phyloP scores from a whole-genome alignment of 257 asterid species.

The Verbascum thapsus region DNA sequence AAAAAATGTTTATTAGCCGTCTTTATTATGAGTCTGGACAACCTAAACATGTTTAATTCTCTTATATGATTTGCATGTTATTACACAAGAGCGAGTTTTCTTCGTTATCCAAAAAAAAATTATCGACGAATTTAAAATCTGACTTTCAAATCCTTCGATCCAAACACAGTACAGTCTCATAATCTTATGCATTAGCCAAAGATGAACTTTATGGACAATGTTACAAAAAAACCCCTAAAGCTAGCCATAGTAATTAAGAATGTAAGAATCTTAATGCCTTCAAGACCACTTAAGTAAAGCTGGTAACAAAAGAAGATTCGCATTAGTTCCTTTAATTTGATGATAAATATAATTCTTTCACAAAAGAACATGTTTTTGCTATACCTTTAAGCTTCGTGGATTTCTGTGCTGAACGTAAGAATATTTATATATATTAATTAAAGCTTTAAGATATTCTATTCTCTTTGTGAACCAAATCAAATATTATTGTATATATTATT shows the following conservation, averaged over 20 bases:
- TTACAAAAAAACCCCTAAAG: too few species aligned
- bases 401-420: slow-evolving; percentile 56
- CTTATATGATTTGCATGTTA: too few species aligned
- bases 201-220: slow-evolving; percentile 2
- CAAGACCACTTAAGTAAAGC: slow-evolving; percentile 85
- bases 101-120: too few species aligned
- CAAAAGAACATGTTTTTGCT: slow-evolving; percentile 44
- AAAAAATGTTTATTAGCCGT: too few species aligned
- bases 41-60: too few species aligned
- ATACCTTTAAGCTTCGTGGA: slow-evolving; percentile 53
- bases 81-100: too few species aligned
- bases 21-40: too few species aligned
- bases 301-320: slow-evolving; percentile 88
- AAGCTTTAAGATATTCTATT: slow-evolving; percentile 78
- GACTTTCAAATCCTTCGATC: too few species aligned
- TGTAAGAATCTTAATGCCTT: slow-evolving; percentile 75
- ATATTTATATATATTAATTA: too few species aligned
- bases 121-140: too few species aligned
- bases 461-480: slow-evolving; percentile 23
- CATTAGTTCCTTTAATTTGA: slow-evolving; percentile 43
- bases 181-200: background rate
- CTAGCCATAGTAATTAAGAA: background rate
- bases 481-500: slow-evolving; percentile 29
- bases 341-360: slow-evolving; percentile 53
- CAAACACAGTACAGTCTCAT: too few species aligned